phyloP scores from a whole-genome alignment of 2,329 filamentous ascomycete species.

The Neofusicoccum cordaticola region DNA sequence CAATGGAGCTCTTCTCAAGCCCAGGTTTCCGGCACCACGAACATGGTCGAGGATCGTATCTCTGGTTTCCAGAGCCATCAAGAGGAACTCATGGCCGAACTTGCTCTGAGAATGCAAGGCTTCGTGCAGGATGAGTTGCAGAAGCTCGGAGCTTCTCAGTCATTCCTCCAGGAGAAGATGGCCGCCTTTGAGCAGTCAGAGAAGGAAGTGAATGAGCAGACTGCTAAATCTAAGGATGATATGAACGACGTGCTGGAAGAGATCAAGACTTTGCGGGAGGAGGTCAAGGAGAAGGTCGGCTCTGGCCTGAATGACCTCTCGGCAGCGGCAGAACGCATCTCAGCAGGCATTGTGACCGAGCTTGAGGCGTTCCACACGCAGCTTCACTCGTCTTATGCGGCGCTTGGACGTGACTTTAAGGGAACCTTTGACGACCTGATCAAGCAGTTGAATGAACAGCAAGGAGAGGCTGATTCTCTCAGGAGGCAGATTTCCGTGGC shows the following conservation, averaged over 20 bases:
- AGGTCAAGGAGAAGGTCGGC: slow-evolving; percentile 81
- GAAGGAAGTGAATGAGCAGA: slow-evolving; percentile 65
- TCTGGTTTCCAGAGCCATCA: slow-evolving; percentile 71
- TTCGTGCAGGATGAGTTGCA: slow-evolving; percentile 76
- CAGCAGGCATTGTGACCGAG: slow-evolving; percentile 83
- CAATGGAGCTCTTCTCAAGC: slow-evolving; percentile 75
- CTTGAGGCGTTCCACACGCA: slow-evolving; percentile 78
- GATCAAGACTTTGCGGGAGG: slow-evolving; percentile 83
- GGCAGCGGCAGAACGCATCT: slow-evolving; percentile 80
- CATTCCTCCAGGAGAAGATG: slow-evolving; percentile 68
- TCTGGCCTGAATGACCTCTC: slow-evolving; percentile 82
- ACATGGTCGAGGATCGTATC: slow-evolving; percentile 72
- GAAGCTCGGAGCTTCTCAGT: slow-evolving; percentile 67
- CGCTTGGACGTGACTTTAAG: slow-evolving; percentile 83
- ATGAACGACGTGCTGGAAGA: slow-evolving; percentile 92
- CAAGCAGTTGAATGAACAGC: slow-evolving; percentile 71
- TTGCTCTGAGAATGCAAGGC: slow-evolving; percentile 69
- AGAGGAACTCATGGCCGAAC: slow-evolving; percentile 62
- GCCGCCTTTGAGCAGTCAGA: slow-evolving; percentile 66
- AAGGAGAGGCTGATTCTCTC: slow-evolving; percentile 70
- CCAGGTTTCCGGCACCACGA: slow-evolving; percentile 73
- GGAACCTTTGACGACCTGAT: slow-evolving; percentile 77
- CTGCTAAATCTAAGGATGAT: slow-evolving; percentile 69
- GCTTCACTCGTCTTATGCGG: slow-evolving; percentile 79
- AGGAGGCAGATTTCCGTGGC: slow-evolving; percentile 70